Conservation (phyloP, 2,329 filamentous ascomycete species). For the Monosporascus sp. region DNA sequence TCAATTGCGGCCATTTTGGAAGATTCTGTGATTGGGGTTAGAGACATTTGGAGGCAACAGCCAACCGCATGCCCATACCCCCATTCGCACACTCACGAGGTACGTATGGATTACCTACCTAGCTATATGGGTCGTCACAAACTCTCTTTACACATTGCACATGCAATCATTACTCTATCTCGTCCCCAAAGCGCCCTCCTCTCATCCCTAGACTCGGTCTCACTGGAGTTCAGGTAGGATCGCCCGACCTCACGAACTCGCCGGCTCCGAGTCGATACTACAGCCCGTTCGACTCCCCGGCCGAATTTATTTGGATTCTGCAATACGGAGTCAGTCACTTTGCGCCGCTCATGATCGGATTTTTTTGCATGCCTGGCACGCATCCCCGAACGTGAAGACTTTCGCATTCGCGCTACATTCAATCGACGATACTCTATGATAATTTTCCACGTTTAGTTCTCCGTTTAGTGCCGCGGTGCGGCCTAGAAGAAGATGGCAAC, state of each 20-base stretch:
- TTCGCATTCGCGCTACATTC: slow-evolving; percentile 5
- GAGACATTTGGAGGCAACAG: neutral
- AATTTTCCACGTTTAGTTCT: slow-evolving; percentile 18
- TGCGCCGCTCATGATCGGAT: neutral
- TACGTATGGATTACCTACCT: neutral
- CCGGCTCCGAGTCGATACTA: too few species aligned
- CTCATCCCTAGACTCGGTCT: too few species aligned
- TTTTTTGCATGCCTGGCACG: slow-evolving; percentile 11
- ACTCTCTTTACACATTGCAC: neutral
- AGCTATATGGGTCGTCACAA: neutral
- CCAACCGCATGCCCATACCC: neutral
- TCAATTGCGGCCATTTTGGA: slow-evolving; percentile 10
- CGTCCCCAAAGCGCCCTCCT: too few species aligned
- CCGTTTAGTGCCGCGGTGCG: slow-evolving; percentile 26
- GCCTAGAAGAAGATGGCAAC: slow-evolving; percentile 27
- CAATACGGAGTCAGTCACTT: neutral
- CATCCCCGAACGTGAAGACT: slow-evolving; percentile 9
- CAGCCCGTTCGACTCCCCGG: neutral
- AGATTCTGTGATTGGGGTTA: neutral
- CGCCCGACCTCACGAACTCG: too few species aligned
- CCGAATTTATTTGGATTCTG: neutral
- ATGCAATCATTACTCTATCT: too few species aligned
- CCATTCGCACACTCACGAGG: neutral
- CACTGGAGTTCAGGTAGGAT: too few species aligned
- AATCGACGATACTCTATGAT: slow-evolving; percentile 20